Evolutionary conservation across 345 rosid species (phyloP).

Genomic region (Pseudoturritis turrita): DNA sequence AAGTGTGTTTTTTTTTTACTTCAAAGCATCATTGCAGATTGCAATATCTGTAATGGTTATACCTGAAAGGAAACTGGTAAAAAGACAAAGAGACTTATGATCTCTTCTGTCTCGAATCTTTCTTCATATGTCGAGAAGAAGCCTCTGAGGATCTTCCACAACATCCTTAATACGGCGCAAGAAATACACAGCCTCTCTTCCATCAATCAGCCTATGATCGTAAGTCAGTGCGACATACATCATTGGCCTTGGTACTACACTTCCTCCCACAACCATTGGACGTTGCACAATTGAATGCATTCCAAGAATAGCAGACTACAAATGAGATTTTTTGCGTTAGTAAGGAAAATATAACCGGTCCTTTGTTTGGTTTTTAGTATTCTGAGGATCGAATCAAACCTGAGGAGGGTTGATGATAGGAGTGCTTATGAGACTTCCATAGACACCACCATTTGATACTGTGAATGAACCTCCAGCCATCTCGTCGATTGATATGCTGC

Average conservation of each 20-base stretch:
- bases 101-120: neutral
- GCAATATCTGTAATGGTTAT: conserved; percentile 8
- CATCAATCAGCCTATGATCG: conserved; percentile 85
- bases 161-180: conserved; percentile 87
- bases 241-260: conserved; percentile 83
- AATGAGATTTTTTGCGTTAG: neutral
- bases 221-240: conserved; percentile 89
- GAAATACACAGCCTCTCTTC: conserved; percentile 92
- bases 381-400: conserved; percentile 35
- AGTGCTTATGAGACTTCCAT: conserved; percentile 95
- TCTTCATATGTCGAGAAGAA: conserved; percentile 64
- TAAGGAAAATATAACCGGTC: neutral
- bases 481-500: conserved; percentile 92
- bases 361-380: neutral
- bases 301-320: conserved; percentile 86
- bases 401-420: conserved; percentile 99
- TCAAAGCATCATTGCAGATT: conserved; percentile 10
- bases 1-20: neutral
- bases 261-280: conserved; percentile 82
- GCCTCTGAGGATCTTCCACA: conserved; percentile 83
- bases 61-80: conserved; percentile 25
- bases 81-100: neutral
- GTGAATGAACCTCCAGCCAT: conserved; percentile 99
- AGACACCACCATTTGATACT: conserved; percentile 51
- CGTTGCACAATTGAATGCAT: conserved; percentile 86